Evolutionary conservation across 148 eudicot genomes (phyloP), one percentile per base, ranked within the genome.

Genomic region (Persicaria maculosa): DNA sequence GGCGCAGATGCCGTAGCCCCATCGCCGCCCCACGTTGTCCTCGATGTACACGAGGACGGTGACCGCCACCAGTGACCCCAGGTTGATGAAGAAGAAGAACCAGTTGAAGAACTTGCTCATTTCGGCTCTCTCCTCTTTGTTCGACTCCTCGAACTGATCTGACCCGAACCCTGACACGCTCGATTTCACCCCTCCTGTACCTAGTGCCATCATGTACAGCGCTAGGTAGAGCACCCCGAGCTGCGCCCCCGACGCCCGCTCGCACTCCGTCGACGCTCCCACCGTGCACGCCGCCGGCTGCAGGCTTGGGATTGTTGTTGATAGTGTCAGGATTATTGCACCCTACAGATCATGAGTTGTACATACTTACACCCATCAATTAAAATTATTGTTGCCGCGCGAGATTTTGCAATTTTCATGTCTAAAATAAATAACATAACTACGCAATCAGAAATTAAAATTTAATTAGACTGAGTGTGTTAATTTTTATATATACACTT

Each of bases 161-260:
- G 91, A 81, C 5, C 93, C 91, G 61, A 89, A 86, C 2, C 93
- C 91, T 0, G 93, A 89, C 7, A 87, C 93, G 25, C 93, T 87
- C 5, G 91, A 87, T 25, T 89, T 89, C 0, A 89, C 79, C 6
- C 93, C 93, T 7, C 93, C 93, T 5, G 91, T 89, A 6, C 93
- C 93, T 12, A 89, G 78, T n/a, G 93, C 93, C 10, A 84, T 85
- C 6, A 87, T 77, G 80, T 87, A 89, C 7, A 89, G 57, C 9
- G 86, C 89, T 40, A 80, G 22, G 88, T 82, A 87, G 6, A 89
- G 86, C 20, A 84, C 79, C 36, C 79, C 85, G 8, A 84, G 77
- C 14, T 84, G 85, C 0, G 69, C 7, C 40, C 54, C 75, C 1
- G 77, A 71, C 12, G 87, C 83, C 4, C 74, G 77, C 9, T 31